Percentiles rank a stretch among this genome's conserved stretches.
phyloP scores from a whole-genome alignment of 1,139 yeast species.

The Lizanozyma gosingica region DNA sequence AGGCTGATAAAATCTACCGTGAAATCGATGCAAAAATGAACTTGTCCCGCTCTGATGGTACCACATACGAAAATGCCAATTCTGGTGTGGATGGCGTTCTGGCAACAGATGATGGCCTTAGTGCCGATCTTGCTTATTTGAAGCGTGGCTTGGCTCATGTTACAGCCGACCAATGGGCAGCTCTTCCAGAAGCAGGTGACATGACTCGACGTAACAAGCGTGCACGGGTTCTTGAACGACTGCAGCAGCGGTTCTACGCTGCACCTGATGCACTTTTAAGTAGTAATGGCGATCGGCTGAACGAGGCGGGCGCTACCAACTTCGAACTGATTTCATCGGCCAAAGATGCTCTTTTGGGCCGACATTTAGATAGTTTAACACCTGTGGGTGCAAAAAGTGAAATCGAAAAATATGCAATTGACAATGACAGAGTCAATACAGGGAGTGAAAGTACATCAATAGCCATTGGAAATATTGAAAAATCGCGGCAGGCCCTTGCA shows the following conservation, averaged over 20 bases:
- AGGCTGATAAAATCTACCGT: constrained; percentile 66
- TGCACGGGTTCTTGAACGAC: constrained; percentile 51
- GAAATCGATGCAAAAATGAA: constrained; percentile 38
- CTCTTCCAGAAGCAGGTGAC: constrained; percentile 84
- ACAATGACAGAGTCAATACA: constrained; percentile 25
- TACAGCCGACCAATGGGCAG: constrained; percentile 68
- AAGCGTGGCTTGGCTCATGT: constrained; percentile 55
- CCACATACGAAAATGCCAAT: background rate
- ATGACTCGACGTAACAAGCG: constrained; percentile 75
- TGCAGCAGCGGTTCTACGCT: constrained; percentile 65
- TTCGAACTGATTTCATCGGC: constrained; percentile 44
- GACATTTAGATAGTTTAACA: constrained; percentile 31
- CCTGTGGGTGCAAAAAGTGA: constrained; percentile 5
- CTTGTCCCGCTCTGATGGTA: background rate
- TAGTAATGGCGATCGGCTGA: constrained; percentile 17
- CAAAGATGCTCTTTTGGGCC: constrained; percentile 41
- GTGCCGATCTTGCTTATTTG: constrained; percentile 37
- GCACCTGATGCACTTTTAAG: constrained; percentile 66
- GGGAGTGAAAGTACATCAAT: constrained; percentile 14
- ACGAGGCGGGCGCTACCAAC: constrained; percentile 24
- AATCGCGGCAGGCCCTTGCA: constrained; percentile 51
- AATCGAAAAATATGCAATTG: constrained; percentile 2
- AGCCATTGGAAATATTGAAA: constrained; percentile 42
- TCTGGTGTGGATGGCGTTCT: background rate
- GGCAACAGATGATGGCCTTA: background rate